Base-by-base conservation (phyloP, 2,329 filamentous ascomycete genomes). In the Fusarium miscanthi region DNA sequence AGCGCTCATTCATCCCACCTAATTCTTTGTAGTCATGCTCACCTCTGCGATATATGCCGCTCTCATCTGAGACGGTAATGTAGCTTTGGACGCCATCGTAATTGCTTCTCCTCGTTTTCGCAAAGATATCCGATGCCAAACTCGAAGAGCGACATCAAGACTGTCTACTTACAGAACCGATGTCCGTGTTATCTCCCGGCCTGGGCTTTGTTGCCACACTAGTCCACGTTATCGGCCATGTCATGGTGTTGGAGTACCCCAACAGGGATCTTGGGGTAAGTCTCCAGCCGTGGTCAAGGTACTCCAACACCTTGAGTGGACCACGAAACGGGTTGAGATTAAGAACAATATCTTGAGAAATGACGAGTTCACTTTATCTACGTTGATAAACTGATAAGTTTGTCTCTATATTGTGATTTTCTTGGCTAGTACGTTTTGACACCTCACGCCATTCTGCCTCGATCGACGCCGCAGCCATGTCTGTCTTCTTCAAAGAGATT, bases 401-500 rank as follows among this genome's bases (percentile, higher is more conserved):
- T 14, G 10, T n/a, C 8, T 35, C 30, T 40, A 19, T 12, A 40
- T 27, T 51, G 19, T 19, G 19, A 27, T 33, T 19, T 8, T 16
- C 33, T 59, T 23, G 33, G 27, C 59, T 48, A 23, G 27, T 35
- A 40, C 8, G 10, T 17, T 57, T 37, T 11, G 57, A 21, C 27
- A 53, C 11, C 14, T n/a, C 37, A 45, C 31, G 7, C 41, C 13
- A 46, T 46, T 3, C 33, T 13, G 3, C 40, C 33, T 51, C 14
- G 42, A 16, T 60, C 27, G 33, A 35, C 41, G n/a, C 25, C 33
- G 23, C 19, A n/a, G n/a, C 40, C 33, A 82, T 82, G 81, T 82
- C 81, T 2, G 81, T 82, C 5, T 82, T 82, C 65, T 82, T 82
- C 74, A 83, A 82, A 23, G 79, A 82, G 16, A 80, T 83, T 48